phyloP scores from a whole-genome alignment of 108 stramenopile genomes.

The Fragilaria crotonensis region DNA sequence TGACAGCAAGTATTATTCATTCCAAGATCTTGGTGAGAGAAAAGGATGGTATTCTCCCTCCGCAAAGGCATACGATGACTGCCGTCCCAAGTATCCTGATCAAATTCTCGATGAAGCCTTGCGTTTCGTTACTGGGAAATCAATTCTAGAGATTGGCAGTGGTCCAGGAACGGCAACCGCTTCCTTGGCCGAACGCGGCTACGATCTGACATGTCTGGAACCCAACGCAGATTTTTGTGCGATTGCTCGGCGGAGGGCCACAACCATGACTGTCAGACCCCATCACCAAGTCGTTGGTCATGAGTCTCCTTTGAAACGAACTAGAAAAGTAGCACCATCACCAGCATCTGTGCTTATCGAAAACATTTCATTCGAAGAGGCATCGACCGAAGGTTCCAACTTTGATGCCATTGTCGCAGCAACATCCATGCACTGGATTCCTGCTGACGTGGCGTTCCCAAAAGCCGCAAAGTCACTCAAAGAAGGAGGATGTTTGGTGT shows the following conservation, averaged over 20 bases:
- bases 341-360: neutral
- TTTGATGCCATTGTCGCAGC: constrained; percentile 10
- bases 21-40: neutral
- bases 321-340: too few relatives aligned
- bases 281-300: too few relatives aligned
- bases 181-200: constrained; percentile 9
- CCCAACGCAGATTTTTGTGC: constrained; percentile 2
- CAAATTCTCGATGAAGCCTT: constrained; percentile 4
- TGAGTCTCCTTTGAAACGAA: too few relatives aligned
- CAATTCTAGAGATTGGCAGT: constrained; percentile 9
- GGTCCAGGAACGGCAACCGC: constrained; percentile 9
- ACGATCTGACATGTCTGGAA: neutral
- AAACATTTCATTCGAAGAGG: neutral
- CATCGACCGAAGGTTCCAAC: neutral
- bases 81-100: constrained; percentile 8
- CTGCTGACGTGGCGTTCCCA: neutral
- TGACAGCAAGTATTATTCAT: neutral
- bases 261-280: neutral
- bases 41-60: constrained; percentile 4
- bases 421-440: constrained; percentile 6
- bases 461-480: constrained; percentile 2
- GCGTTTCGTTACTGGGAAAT: neutral
- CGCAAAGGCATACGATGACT: constrained; percentile 6
- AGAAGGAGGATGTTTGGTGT: constrained; percentile 1
- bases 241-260: neutral